phyloP scores from a whole-genome alignment of 495 filamentous ascomycete genomes.

The Annulohypoxylon bovei region DNA sequence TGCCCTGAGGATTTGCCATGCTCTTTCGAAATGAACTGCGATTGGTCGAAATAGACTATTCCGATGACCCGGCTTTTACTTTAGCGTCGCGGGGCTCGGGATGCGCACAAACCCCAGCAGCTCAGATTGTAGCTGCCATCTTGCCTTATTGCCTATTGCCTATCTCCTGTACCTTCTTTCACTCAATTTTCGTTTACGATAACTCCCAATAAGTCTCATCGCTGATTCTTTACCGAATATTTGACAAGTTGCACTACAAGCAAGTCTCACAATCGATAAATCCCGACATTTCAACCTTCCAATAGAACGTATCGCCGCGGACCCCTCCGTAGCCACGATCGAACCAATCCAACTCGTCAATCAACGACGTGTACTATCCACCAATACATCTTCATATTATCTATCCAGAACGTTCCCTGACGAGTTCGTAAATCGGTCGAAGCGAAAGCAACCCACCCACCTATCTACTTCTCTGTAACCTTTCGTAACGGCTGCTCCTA shows the following conservation, averaged over 20 bases:
- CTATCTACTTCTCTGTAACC: neutral
- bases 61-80: conserved; percentile 25
- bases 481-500: neutral
- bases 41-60: conserved; percentile 21
- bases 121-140: conserved; percentile 6
- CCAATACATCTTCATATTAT: neutral
- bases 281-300: neutral
- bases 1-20: conserved; percentile 30
- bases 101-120: conserved; percentile 17
- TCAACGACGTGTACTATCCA: neutral
- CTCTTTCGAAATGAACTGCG: conserved; percentile 16
- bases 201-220: neutral
- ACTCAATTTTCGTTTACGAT: conserved; percentile 5
- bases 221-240: neutral
- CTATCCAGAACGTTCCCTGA: neutral
- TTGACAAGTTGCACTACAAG: neutral
- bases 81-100: conserved; percentile 35
- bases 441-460: neutral
- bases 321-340: conserved; percentile 6
- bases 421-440: neutral
- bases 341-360: conserved; percentile 9
- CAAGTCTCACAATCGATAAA: neutral
- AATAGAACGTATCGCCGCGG: conserved; percentile 9
- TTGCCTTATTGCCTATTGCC: conserved; percentile 3
- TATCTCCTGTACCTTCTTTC: conserved; percentile 8